Base-by-base conservation (phyloP, 805 yeast genomes). In the Jamesozyma lodderae region DNA sequence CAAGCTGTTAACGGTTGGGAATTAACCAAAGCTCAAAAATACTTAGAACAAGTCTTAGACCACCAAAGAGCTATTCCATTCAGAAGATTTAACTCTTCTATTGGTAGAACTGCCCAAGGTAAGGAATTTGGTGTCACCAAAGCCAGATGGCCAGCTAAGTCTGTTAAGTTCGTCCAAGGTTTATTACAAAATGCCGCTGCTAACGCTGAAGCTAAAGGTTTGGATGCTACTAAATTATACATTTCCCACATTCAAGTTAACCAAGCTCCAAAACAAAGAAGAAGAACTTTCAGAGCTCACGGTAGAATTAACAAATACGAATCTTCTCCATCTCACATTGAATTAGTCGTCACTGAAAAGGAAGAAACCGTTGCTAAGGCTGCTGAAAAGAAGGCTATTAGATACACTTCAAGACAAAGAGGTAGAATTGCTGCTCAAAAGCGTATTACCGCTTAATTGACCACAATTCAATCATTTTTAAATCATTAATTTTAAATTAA, bases 211-310 rank as follows among this genome's bases (percentile, higher is more conserved):
- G 79, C 95, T 61, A 92, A 92, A 80, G 98, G 98, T 65, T 86
- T 92, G 73, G 96, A 92, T 70, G 78, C 83, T 62, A 77, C 94
- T 61, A 85, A 83, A 70, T 83, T 92, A 68, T 82, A 81, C 74
- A 79, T 92, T 66, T 81, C 94, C 59, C 97, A 92, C 84, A 90
- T 92, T 69, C 98, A 92, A 79, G 98, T 90, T 66, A 92, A 92
- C 94, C 95, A 87, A 72, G 98, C 98, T 64, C 98, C 99, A 75
- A 87, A 87, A 77, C 94, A 86, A 77, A 92, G 97, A 81, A 90
- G 99, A 79, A 87, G 99, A 78, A 92, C 98, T 66, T 92, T 77
- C 95, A 88, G 99, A 82, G 99, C 99, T 64, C 97, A 90, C 82
- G 99, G 99, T 84, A 92, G 98, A 82, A 85, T 87, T 70, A 92